Conservation (phyloP, 441 rosid species). For the Pelargonium myrrhifolium region DNA sequence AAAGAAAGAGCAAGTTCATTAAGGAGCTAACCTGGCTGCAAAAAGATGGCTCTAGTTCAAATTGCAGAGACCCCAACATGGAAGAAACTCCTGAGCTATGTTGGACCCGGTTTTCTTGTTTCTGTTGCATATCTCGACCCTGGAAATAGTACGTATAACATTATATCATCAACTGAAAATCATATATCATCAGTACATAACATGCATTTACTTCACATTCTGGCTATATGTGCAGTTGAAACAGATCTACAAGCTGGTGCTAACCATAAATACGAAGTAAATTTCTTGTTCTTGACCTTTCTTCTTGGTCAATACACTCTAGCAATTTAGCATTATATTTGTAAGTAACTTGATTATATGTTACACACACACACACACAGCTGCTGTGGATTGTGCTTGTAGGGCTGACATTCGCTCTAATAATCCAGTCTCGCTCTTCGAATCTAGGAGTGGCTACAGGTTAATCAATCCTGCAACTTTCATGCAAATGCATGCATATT, state of each 20-base stretch:
- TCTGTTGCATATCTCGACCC: conserved; percentile 94
- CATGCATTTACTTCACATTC: conserved; percentile 9
- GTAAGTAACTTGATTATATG: not conserved
- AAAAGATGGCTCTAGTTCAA: not conserved
- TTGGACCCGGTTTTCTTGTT: conserved; percentile 95
- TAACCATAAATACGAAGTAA: conserved; percentile 66
- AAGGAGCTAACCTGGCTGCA: not conserved
- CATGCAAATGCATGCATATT: not conserved
- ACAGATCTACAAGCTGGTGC: conserved; percentile 96
- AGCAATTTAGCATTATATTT: not conserved
- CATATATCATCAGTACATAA: not conserved
- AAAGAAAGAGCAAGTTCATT: not conserved
- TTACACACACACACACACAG: conserved; percentile 31
- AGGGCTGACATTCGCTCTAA: conserved; percentile 84
- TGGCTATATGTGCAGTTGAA: conserved; percentile 55
- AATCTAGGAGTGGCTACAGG: conserved; percentile 95
- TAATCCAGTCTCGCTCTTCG: conserved; percentile 88
- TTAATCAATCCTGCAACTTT: not conserved
- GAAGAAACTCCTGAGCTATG: conserved; percentile 26
- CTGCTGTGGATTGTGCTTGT: conserved; percentile 87
- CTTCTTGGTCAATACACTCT: too few relatives aligned
- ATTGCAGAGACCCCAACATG: not conserved
- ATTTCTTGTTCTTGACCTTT: conserved; percentile 10
- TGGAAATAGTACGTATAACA: conserved; percentile 66
- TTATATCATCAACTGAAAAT: not conserved